Percentiles rank a stretch among this genome's conserved stretches.
Evolutionary conservation across 805 yeast species (phyloP).

Genomic region (Brettanomyces anomalus): DNA sequence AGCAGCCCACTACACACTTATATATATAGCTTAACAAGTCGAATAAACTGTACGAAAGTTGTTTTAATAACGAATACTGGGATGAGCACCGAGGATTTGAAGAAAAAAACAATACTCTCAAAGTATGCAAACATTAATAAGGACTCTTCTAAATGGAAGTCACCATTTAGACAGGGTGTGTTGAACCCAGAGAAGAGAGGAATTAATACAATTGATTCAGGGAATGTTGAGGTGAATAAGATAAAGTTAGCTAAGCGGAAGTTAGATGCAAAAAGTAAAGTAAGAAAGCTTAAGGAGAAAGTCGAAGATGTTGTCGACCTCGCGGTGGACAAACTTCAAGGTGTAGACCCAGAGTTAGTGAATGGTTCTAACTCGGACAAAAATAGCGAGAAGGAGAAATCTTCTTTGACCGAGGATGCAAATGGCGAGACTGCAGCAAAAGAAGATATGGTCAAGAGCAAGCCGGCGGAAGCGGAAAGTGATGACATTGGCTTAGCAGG

Average conservation of each 20-base stretch:
- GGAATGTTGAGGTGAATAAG: not conserved
- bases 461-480: not conserved
- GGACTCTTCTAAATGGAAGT: not conserved
- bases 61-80: no score
- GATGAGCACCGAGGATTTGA: not conserved
- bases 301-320: slow-evolving; percentile 5
- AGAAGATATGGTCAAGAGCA: not conserved
- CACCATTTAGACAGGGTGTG: not conserved
- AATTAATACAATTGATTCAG: not conserved
- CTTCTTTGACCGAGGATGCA: not conserved
- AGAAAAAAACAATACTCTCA: not conserved
- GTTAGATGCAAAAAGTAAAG: slow-evolving; percentile 3
- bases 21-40: no score
- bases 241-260: not conserved
- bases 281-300: slow-evolving; percentile 3
- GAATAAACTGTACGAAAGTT: no score
- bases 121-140: not conserved
- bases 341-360: slow-evolving; percentile 6
- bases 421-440: not conserved
- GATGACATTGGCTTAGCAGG: not conserved
- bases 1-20: no score
- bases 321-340: slow-evolving; percentile 4
- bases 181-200: not conserved
- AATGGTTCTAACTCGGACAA: slow-evolving; percentile 9
- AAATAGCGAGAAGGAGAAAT: slow-evolving; percentile 1